Evolutionary conservation across 176 grass and related monocot genomes (phyloP).

Genomic region (Carex scoparia): DNA sequence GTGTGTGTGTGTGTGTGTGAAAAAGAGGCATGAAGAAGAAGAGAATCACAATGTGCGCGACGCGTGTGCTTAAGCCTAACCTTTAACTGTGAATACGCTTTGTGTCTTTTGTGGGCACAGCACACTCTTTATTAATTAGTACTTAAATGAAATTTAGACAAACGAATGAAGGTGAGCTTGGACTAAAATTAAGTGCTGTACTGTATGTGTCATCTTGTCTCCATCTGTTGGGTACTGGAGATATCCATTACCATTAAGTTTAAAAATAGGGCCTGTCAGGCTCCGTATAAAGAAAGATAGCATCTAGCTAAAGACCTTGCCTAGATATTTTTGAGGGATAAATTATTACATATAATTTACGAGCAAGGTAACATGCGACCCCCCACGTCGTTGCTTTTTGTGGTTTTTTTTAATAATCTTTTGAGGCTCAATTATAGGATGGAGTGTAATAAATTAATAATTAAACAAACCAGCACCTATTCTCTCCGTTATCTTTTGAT

Average conservation of each 20-base stretch:
- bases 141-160: background rate
- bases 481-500: background rate
- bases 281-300: conserved; percentile 19
- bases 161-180: background rate
- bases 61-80: background rate
- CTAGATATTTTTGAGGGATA: background rate
- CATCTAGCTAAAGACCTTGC: background rate
- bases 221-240: background rate
- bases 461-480: conserved; percentile 2
- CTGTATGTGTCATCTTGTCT: background rate
- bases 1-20: background rate
- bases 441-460: background rate
- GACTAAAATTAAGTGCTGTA: background rate
- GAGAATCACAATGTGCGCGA: background rate
- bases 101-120: background rate
- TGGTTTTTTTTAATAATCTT: background rate
- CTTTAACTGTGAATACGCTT: conserved; percentile 4
- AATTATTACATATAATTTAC: background rate
- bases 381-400: background rate
- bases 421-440: background rate
- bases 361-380: conserved; percentile 19
- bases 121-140: background rate
- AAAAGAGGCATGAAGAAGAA: background rate
- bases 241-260: background rate
- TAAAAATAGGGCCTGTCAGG: background rate